Evolutionary conservation across 257 asterid species (phyloP).

Genomic region (Gentiana macrophylla): DNA sequence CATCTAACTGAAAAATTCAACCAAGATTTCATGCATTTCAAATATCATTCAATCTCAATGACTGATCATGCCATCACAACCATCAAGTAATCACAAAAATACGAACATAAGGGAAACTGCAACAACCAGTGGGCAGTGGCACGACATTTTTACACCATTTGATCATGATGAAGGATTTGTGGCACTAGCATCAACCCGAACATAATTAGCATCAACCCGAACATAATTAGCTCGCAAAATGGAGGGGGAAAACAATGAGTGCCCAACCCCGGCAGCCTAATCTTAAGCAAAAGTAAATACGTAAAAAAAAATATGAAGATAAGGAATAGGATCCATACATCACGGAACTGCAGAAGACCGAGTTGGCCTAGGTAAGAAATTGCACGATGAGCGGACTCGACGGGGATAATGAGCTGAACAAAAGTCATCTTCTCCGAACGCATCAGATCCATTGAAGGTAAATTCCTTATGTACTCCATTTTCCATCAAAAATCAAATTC

Average conservation of each 20-base stretch:
- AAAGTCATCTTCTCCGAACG: conserved; percentile 95
- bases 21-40: too few relatives aligned
- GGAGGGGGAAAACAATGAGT: background rate
- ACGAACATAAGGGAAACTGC: background rate
- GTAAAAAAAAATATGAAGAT: background rate
- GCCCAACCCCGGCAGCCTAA: background rate
- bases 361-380: conserved; percentile 84
- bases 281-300: background rate
- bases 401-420: conserved; percentile 89
- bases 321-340: conserved; percentile 31
- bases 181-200: too few relatives aligned
- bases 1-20: too few relatives aligned
- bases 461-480: conserved; percentile 66
- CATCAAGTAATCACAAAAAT: background rate
- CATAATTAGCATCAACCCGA: background rate
- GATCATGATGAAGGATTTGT: too few relatives aligned
- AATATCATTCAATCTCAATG: too few relatives aligned
- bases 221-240: background rate
- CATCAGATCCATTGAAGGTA: conserved; percentile 96
- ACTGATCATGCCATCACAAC: too few relatives aligned
- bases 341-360: conserved; percentile 94
- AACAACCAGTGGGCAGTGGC: background rate
- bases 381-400: conserved; percentile 95
- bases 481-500: conserved; percentile 23
- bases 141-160: too few relatives aligned